Conservation (phyloP, 768 basidiomycete genomes). For the Panellus pusillus region DNA sequence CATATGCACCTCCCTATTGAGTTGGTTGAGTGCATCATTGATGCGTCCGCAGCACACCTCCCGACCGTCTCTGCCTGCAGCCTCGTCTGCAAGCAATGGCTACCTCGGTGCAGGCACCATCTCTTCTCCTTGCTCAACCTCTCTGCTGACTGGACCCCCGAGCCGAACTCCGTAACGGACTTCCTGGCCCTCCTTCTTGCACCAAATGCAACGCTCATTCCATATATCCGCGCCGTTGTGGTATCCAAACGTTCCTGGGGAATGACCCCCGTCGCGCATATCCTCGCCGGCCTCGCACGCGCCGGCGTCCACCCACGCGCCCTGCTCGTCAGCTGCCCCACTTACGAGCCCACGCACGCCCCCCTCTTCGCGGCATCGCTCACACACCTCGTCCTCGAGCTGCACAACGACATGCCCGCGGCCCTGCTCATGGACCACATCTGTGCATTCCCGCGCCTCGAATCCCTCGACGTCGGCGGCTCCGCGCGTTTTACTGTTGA, state of each 20-base stretch:
- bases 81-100: conserved; percentile 22
- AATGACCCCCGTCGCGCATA: conserved; percentile 7
- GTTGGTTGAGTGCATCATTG: conserved; percentile 19
- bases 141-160: conserved; percentile 16
- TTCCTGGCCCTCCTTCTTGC: conserved; percentile 2
- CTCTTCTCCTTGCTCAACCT: conserved; percentile 21
- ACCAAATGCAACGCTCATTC: neutral
- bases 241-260: conserved; percentile 14
- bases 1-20: conserved; percentile 10
- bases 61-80: conserved; percentile 15
- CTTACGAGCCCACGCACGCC: conserved; percentile 11
- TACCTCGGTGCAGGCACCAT: conserved; percentile 19
- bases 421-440: conserved; percentile 9
- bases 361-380: conserved; percentile 7
- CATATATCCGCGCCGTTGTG: conserved; percentile 4
- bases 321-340: conserved; percentile 12
- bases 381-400: conserved; percentile 1
- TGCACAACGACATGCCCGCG: conserved; percentile 12
- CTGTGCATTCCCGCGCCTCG: conserved; percentile 6
- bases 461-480: conserved; percentile 7
- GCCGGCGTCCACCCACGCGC: conserved; percentile 4
- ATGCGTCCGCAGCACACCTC: conserved; percentile 11
- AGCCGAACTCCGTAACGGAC: conserved; percentile 9
- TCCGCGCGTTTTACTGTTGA: conserved; percentile 4
- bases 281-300: conserved; percentile 5